Conservation (phyloP, 78 protist genomes). For the Dictyostelium capitatum region DNA sequence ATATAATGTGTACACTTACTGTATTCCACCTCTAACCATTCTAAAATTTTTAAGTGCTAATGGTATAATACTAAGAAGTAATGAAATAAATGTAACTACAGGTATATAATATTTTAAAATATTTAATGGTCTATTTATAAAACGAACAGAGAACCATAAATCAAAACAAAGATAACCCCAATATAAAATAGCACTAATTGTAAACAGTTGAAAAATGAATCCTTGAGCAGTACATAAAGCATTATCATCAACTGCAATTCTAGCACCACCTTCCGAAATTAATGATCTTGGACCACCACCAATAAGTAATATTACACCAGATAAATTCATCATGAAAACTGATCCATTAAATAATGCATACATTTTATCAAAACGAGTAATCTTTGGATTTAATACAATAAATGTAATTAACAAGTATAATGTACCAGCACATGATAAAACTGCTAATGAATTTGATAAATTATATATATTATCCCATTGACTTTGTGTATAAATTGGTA, state of each 20-base stretch:
- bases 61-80: slow-evolving; percentile 1
- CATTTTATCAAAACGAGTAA: slow-evolving; percentile 19
- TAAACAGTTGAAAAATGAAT: slow-evolving; percentile 15
- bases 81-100: not conserved
- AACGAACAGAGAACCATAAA: not conserved
- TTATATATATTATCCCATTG: slow-evolving; percentile 26
- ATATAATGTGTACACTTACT: no score
- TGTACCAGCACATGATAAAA: slow-evolving; percentile 12
- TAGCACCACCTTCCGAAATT: not conserved
- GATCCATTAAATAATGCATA: not conserved
- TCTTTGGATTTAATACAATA: slow-evolving; percentile 22
- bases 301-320: slow-evolving; percentile 15
- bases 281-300: slow-evolving; percentile 12
- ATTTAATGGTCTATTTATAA: slow-evolving; percentile 1
- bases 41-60: not conserved
- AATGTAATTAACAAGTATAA: slow-evolving; percentile 21
- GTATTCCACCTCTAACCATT: slow-evolving; percentile 2
- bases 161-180: slow-evolving; percentile 4
- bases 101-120: not conserved
- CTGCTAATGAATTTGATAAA: not conserved
- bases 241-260: not conserved
- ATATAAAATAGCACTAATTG: not conserved
- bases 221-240: slow-evolving; percentile 13
- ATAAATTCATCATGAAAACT: not conserved
- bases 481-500: slow-evolving; percentile 21